These are phyloP conservation scores for Pythium vanterpoolii DNA, from an alignment of 352 stramenopile genomes.

Conservation along the genomic window DNA sequence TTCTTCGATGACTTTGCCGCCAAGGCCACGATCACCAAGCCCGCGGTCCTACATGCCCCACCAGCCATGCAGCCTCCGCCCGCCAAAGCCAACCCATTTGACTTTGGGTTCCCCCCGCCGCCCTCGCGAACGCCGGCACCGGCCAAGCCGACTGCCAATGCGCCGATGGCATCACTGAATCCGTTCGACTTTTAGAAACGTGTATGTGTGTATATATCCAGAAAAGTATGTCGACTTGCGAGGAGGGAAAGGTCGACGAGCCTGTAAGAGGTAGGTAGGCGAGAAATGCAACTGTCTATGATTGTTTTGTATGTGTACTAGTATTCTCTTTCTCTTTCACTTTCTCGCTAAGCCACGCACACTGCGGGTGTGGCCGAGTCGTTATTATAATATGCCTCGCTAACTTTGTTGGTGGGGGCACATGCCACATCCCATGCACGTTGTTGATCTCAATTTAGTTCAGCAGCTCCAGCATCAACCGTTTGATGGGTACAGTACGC, in stretches of 20 bases:
- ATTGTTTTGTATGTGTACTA: neutral
- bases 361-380: no score
- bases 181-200: conserved; percentile 33
- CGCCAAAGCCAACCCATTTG: conserved; percentile 19
- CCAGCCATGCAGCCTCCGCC: neutral
- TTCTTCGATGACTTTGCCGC: conserved; percentile 26
- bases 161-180: conserved; percentile 23
- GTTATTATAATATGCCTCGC: neutral
- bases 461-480: no score
- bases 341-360: no score
- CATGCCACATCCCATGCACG: no score
- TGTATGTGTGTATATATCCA: conserved; percentile 5
- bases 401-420: conserved; percentile 8
- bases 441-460: no score
- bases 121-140: conserved; percentile 9
- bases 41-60: neutral
- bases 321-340: neutral
- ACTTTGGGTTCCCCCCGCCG: conserved; percentile 19
- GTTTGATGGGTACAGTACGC: no score
- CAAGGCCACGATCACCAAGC: conserved; percentile 23
- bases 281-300: conserved; percentile 11
- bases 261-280: neutral
- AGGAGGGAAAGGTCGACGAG: neutral
- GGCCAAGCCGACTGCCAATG: conserved; percentile 10
- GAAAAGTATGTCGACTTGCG: neutral